Percentiles rank a stretch among this genome's conserved stretches.
phyloP scores from a whole-genome alignment of 352 stramenopile species.

The Phytopythium chamaehyphon region DNA sequence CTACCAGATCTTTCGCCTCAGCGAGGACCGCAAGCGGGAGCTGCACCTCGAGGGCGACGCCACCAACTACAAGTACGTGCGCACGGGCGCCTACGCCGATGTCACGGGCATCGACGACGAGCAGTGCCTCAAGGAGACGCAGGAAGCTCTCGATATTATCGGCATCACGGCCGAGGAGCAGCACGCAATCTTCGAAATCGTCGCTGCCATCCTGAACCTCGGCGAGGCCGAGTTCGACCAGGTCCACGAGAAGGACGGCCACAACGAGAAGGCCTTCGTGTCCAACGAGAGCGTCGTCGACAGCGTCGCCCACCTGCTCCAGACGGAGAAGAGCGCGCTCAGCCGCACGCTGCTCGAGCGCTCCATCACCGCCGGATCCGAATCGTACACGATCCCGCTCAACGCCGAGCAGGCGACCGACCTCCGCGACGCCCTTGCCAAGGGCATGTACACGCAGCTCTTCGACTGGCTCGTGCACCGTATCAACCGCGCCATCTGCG shows the following conservation, averaged over 20 bases:
- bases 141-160: conserved; percentile 88
- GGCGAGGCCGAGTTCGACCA: conserved; percentile 93
- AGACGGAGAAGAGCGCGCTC: conserved; percentile 65
- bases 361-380: conserved; percentile 89
- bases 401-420: conserved; percentile 87
- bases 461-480: conserved; percentile 96
- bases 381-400: conserved; percentile 92
- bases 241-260: conserved; percentile 21
- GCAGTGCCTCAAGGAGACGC: conserved; percentile 76
- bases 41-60: conserved; percentile 59
- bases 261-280: conserved; percentile 54
- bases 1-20: conserved; percentile 90
- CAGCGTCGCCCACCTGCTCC: conserved; percentile 53
- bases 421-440: conserved; percentile 93
- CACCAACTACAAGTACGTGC: conserved; percentile 78
- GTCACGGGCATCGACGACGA: conserved; percentile 65
- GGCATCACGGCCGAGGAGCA: conserved; percentile 87
- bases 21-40: conserved; percentile 33
- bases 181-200: conserved; percentile 91
- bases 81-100: conserved; percentile 42
- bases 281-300: conserved; percentile 53
- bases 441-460: conserved; percentile 94
- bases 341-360: conserved; percentile 87
- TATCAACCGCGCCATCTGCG: conserved; percentile 79
- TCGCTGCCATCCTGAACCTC: conserved; percentile 96